Conservation (phyloP, 805 yeast species). For the Diddensiella caesifluorescens region DNA sequence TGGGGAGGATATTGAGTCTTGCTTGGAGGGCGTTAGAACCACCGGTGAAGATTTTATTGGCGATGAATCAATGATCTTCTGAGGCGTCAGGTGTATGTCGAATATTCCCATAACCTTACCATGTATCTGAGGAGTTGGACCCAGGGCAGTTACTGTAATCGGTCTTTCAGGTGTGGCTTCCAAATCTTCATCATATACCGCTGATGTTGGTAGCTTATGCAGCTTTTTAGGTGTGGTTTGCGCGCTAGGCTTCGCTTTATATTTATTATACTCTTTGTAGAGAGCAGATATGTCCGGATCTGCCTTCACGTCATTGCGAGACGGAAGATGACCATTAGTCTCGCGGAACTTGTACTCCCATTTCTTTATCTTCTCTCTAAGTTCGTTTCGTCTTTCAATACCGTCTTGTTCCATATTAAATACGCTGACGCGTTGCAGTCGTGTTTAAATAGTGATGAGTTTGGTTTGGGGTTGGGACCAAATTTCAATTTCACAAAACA, state of each 20-base stretch:
- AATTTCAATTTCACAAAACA: no score
- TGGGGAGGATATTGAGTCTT: conserved; percentile 6
- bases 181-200: no score
- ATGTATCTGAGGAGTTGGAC: conserved; percentile 83
- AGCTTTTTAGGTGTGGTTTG: background rate
- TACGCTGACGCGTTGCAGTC: no score
- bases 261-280: conserved; percentile 22
- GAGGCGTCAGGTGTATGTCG: conserved; percentile 38
- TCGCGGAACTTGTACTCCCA: conserved; percentile 50
- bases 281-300: conserved; percentile 24
- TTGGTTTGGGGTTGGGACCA: no score
- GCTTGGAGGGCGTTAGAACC: conserved; percentile 5
- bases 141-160: conserved; percentile 34
- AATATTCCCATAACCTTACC: conserved; percentile 73
- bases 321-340: conserved; percentile 41
- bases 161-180: background rate
- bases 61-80: background rate
- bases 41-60: background rate
- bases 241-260: conserved; percentile 2
- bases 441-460: no score
- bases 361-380: conserved; percentile 44
- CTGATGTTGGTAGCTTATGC: background rate
- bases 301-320: conserved; percentile 42
- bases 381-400: conserved; percentile 5
- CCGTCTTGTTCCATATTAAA: background rate